Evolutionary conservation across 441 rosid species (phyloP).

Genomic region (Raphanus hybrid): DNA sequence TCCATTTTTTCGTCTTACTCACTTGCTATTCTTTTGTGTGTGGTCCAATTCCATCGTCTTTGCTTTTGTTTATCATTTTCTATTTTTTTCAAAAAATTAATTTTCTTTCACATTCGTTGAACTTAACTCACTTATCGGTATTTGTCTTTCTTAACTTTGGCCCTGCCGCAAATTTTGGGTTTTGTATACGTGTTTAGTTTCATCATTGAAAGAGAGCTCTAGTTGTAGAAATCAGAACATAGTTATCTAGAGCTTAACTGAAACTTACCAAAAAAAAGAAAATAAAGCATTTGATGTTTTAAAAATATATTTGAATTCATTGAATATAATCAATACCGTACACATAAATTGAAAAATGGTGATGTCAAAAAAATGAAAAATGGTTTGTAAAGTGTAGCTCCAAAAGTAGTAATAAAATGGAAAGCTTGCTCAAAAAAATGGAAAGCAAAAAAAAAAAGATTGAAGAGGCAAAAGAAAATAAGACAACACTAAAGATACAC

Average conservation of each 20-base stretch:
- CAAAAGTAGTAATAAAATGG: not conserved
- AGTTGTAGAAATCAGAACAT: slow-evolving; percentile 1
- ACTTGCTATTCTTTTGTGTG: slow-evolving; percentile 6
- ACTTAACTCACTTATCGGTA: not conserved
- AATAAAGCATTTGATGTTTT: not conserved
- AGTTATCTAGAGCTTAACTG: not conserved
- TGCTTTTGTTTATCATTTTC: not conserved
- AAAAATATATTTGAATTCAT: not conserved
- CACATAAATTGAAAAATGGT: not conserved
- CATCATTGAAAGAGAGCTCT: not conserved
- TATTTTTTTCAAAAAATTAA: not conserved
- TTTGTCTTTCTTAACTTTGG: not conserved
- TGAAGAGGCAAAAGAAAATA: not conserved
- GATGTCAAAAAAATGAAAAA: too few relatives aligned
- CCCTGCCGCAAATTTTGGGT: not conserved
- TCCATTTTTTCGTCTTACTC: slow-evolving; percentile 9
- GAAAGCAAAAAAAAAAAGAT: not conserved
- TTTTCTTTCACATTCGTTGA: not conserved
- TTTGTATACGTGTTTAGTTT: slow-evolving; percentile 6
- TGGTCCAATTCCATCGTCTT: slow-evolving; percentile 3
- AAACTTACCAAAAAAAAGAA: not conserved
- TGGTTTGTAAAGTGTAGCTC: not conserved
- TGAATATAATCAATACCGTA: not conserved
- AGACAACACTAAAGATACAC: slow-evolving; percentile 11
- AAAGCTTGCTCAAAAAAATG: not conserved